Evolutionary conservation across 2,329 filamentous ascomycete genomes (phyloP).

Genomic region (Magnaporthiopsis incrustans): DNA sequence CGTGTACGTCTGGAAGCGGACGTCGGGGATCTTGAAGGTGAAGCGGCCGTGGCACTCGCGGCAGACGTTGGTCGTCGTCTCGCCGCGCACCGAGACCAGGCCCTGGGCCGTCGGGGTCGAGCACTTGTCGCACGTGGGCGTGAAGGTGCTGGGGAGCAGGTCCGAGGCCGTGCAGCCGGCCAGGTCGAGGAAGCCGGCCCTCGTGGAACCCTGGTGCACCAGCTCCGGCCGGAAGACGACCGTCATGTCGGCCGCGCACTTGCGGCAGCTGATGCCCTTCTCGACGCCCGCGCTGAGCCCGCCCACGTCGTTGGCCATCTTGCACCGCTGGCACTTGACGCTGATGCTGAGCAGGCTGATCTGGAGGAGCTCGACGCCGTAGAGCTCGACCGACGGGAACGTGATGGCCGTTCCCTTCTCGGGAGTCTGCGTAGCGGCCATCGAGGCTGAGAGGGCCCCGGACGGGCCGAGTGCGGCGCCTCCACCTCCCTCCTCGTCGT

Average conservation of each 20-base stretch:
- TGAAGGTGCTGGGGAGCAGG: constrained; percentile 70
- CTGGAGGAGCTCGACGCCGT: constrained; percentile 70
- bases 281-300: constrained; percentile 41
- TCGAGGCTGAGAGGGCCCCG: constrained; percentile 20
- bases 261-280: constrained; percentile 47
- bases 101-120: constrained; percentile 60
- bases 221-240: constrained; percentile 57
- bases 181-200: constrained; percentile 72
- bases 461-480: constrained; percentile 22
- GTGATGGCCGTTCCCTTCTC: constrained; percentile 71
- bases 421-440: constrained; percentile 24
- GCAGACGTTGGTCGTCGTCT: constrained; percentile 66
- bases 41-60: constrained; percentile 73
- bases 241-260: constrained; percentile 45
- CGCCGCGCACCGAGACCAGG: constrained; percentile 64
- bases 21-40: constrained; percentile 68
- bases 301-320: constrained; percentile 61
- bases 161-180: constrained; percentile 68
- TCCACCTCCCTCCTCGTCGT: constrained; percentile 29
- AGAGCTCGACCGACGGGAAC: constrained; percentile 69
- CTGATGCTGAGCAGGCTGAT: constrained; percentile 58
- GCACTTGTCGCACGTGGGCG: constrained; percentile 70
- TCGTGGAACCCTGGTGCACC: constrained; percentile 64
- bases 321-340: constrained; percentile 74
- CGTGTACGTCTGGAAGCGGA: constrained; percentile 69